Base-by-base conservation (phyloP, 2,329 filamentous ascomycete genomes). In the Aspergillus luchuensis region DNA sequence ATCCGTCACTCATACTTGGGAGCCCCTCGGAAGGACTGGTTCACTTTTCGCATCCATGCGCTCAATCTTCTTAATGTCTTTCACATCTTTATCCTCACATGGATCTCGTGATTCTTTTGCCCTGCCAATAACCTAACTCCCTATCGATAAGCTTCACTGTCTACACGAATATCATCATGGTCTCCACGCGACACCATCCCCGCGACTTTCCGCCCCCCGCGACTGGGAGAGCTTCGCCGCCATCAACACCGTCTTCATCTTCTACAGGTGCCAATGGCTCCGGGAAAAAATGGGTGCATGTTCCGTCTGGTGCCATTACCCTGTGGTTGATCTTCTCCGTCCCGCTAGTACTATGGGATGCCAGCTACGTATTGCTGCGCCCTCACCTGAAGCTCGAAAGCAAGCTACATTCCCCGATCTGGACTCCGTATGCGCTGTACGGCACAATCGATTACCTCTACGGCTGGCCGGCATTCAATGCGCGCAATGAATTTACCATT, bases 321-420 rank as follows among this genome's bases (percentile, higher is more conserved):
- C 66, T 87, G 64, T 96, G 92, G 92, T 82, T 96, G 25, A 76
- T 83, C 60, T 65, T 94, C 63, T 92, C 90, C 19, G 78, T 95
- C 15, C 91, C 91, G 1, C 83, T 96, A 62, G 91, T 96, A 52
- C 71, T 86, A 54, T 96, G 92, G 92, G 92, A 97, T 78, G 85
- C 85, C 30, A 80, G 81, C 60, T 97, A 96, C 79, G 87, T 96
- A 41, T 81, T 96, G 50, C 80, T 91, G 57, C 90, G 92, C 19
- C 92, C 92, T 30, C 85, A 89, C 75, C 90, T 87, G 59, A 95
- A 97, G 90, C 86, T 88, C 0, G 91, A 91, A 67, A 92, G 92
- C 15, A 78, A 76, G 50, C 80, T 89, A 56, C 91, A 96, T 79
- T 83, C 79, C 67, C 90, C 90, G 1, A 69, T 96, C 45, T 97